Percentiles rank a stretch among this genome's conserved stretches.
These are phyloP conservation scores for Cladophialophora psammophila DNA, from an alignment of 2,329 filamentous ascomycete species.

Conservation along the genomic window DNA sequence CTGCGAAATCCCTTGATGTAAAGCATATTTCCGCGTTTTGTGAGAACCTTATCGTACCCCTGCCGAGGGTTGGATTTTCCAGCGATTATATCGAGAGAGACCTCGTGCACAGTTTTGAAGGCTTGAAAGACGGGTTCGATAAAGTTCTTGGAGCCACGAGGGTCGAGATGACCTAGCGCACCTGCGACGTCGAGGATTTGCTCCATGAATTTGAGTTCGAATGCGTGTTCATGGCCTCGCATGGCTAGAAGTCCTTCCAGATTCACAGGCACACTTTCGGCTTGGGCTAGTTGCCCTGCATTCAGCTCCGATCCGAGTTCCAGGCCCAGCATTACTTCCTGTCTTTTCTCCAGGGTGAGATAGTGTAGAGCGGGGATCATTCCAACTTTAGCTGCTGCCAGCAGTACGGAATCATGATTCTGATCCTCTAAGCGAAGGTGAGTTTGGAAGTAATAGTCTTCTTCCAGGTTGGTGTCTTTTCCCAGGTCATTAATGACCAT, in stretches of 20 bases:
- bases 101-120: conserved; percentile 45
- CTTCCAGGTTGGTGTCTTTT: conserved; percentile 46
- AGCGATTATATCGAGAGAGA: conserved; percentile 43
- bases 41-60: conserved; percentile 48
- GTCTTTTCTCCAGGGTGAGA: conserved; percentile 36
- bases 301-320: conserved; percentile 49
- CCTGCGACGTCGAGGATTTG: conserved; percentile 51
- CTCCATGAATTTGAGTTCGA: conserved; percentile 49
- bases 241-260: conserved; percentile 43
- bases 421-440: conserved; percentile 18
- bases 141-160: conserved; percentile 44
- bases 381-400: conserved; percentile 42
- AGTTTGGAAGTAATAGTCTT: conserved; percentile 36
- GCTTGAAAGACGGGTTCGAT: conserved; percentile 47
- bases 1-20: conserved; percentile 42
- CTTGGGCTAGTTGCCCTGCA: conserved; percentile 50
- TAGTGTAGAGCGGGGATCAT: conserved; percentile 44
- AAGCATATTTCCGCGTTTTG: conserved; percentile 43
- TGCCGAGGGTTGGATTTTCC: conserved; percentile 39
- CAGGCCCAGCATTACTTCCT: conserved; percentile 47
- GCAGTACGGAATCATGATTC: conserved; percentile 47
- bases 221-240: conserved; percentile 42
- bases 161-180: conserved; percentile 48
- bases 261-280: conserved; percentile 47
- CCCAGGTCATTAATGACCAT: conserved; percentile 51